Evolutionary conservation across 202 grass and related monocot genomes (phyloP).

Genomic region (Zizania palustris): DNA sequence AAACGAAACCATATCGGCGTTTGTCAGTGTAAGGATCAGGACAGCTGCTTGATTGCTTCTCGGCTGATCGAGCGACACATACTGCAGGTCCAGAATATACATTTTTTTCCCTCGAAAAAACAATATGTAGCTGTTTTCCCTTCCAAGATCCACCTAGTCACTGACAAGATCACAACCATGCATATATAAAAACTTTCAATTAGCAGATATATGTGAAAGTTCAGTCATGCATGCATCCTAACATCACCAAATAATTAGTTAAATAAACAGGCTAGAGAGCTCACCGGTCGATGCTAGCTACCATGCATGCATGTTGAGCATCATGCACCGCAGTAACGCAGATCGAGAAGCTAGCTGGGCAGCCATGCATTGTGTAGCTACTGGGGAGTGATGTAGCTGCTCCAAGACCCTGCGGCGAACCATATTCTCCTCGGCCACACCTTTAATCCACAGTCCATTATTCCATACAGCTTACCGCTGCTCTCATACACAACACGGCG

Average conservation of each 20-base stretch:
- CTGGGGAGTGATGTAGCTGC: background rate
- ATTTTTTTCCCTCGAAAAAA: background rate
- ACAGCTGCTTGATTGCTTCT: conserved; percentile 25
- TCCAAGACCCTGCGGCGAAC: conserved; percentile 33
- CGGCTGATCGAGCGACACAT: background rate
- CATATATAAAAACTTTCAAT: no score
- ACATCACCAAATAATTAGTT: background rate
- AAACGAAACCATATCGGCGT: conserved; percentile 36
- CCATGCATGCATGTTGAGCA: background rate
- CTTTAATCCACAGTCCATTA: conserved; percentile 16
- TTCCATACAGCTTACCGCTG: conserved; percentile 47
- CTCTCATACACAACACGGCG: conserved; percentile 5
- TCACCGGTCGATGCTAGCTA: background rate
- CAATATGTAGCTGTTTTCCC: no score
- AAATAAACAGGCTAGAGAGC: no score
- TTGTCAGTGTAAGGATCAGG: conserved; percentile 21
- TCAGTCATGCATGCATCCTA: background rate
- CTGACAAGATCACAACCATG: no score
- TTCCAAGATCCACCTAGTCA: no score
- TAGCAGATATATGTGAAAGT: no score
- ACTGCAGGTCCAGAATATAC: background rate
- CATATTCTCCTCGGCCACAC: conserved; percentile 41
- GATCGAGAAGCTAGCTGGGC: no score
- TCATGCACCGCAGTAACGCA: background rate
- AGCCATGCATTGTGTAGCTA: no score